Evolutionary conservation across 345 rosid species (phyloP).

Genomic region (Cochlearia excelsa): DNA sequence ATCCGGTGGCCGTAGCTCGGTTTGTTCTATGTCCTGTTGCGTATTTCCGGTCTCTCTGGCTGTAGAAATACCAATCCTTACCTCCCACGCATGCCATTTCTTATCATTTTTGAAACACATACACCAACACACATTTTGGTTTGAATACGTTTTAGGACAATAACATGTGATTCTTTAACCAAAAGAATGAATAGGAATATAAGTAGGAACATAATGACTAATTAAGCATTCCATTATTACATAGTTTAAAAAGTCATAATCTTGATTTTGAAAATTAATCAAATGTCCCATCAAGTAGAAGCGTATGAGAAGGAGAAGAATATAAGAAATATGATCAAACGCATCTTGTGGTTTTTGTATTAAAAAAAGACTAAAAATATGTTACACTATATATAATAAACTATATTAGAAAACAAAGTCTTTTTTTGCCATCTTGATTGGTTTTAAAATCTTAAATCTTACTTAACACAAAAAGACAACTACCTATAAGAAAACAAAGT

Average conservation of each 20-base stretch:
- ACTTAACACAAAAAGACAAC: too few relatives aligned
- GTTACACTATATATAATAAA: constrained; percentile 19
- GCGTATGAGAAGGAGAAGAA: constrained; percentile 23
- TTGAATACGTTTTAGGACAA: background rate
- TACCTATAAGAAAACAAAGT: constrained; percentile 1
- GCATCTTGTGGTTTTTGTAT: background rate
- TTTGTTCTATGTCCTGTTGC: constrained; percentile 91
- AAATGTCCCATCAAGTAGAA: constrained; percentile 11
- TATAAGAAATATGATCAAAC: constrained; percentile 24
- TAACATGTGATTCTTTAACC: constrained; percentile 21
- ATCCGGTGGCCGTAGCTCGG: constrained; percentile 78
- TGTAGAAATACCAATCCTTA: constrained; percentile 86
- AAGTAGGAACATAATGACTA: constrained; percentile 4
- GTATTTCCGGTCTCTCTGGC: constrained; percentile 77
- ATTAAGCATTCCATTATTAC: constrained; percentile 17
- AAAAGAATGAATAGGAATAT: background rate
- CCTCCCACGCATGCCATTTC: constrained; percentile 83
- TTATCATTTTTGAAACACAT: constrained; percentile 24
- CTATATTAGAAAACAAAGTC: background rate
- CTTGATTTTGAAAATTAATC: constrained; percentile 12
- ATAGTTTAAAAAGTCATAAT: constrained; percentile 32
- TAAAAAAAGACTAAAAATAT: background rate
- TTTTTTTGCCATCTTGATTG: too few relatives aligned
- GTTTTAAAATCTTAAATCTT: too few relatives aligned
- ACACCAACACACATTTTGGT: background rate